These are phyloP conservation scores for Ballota nigra DNA, from an alignment of 257 asterid genomes.

Conservation along the genomic window DNA sequence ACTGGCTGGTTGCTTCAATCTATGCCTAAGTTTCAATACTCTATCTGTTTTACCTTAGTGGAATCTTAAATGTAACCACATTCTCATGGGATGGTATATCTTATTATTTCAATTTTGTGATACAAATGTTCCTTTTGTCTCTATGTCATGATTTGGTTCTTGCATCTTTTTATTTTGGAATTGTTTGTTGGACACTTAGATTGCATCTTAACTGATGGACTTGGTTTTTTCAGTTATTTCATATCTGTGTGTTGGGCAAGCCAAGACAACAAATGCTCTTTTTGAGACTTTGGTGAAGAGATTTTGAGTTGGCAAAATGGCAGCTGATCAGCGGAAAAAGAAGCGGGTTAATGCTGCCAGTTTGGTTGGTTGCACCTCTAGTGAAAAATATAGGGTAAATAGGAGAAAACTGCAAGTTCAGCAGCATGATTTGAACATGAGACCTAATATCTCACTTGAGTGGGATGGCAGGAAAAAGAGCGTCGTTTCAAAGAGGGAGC, in stretches of 20 bases:
- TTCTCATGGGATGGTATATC: conserved; percentile 12
- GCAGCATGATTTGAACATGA: conserved; percentile 43
- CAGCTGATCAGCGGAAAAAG: conserved; percentile 74
- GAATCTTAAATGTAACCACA: not conserved
- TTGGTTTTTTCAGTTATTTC: conserved; percentile 15
- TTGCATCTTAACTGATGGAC: not conserved
- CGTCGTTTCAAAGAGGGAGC: conserved; percentile 85
- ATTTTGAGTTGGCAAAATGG: conserved; percentile 45
- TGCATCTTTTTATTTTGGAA: not conserved
- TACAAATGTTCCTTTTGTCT: not conserved
- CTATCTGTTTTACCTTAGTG: not conserved
- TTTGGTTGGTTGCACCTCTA: conserved; percentile 52
- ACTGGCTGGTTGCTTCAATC: conserved; percentile 2
- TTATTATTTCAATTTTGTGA: not conserved
- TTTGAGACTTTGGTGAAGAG: conserved; percentile 27
- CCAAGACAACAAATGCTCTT: conserved; percentile 30
- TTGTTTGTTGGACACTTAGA: not conserved
- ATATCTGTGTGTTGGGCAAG: conserved; percentile 15
- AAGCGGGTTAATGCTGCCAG: conserved; percentile 58
- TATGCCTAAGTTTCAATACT: conserved; percentile 4
- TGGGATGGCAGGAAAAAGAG: conserved; percentile 77
- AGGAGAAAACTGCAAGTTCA: conserved; percentile 50
- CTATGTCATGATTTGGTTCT: conserved; percentile 8
- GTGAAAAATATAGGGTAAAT: conserved; percentile 50
- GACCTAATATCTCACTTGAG: conserved; percentile 63